Base-by-base conservation (phyloP, 139 green algal genomes). In the Picochlorum costavermella region DNA sequence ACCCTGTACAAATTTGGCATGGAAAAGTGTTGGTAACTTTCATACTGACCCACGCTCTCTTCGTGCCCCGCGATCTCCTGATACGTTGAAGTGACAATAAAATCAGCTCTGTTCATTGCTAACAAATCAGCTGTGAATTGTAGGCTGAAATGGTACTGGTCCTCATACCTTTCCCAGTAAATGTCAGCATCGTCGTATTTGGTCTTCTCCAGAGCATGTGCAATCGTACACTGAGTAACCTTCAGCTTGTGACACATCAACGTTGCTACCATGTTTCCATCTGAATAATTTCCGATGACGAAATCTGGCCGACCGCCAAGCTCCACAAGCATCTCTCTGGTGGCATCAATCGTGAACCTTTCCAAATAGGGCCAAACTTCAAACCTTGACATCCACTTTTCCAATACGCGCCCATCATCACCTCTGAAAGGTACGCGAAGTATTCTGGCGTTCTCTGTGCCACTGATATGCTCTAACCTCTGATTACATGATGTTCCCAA, bases 311-410 rank as follows among this genome's bases (percentile, higher is more conserved):
- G 75, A n/a, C 67, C 77, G 4, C 75, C 72, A 60, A 90, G 70
- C 67, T 87, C 75, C 3, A 65, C 71, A 43, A 81, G 56, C 8
- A 89, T 57, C 63, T 89, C 84, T 13, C 70, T 58, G 46, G 69
- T 75, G 1, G 75, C 73, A 44, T 94, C 87, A 45, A 89, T 69
- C 1, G 86, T 77, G 65, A 92, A 94, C 45, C 67, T 74, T 74
- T 94, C 87, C 46, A 94, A 69, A 65, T 92, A 92, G 9, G 87
- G 87, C 84, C 82, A 94, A 30, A 94, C 64, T 58, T 92, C 80
- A 53, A 84, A 82, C 29, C 86, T 78, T 28, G 75, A 86, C 25
- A 93, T 63, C 86, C 86, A 93, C 56, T 87, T 66, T 48, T 61
- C 71, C 44, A 90, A 20, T 29, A 90, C 65, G 23, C 61, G 64